Conservation (phyloP, 331 rosid genomes). For the Rosa hybrid region DNA sequence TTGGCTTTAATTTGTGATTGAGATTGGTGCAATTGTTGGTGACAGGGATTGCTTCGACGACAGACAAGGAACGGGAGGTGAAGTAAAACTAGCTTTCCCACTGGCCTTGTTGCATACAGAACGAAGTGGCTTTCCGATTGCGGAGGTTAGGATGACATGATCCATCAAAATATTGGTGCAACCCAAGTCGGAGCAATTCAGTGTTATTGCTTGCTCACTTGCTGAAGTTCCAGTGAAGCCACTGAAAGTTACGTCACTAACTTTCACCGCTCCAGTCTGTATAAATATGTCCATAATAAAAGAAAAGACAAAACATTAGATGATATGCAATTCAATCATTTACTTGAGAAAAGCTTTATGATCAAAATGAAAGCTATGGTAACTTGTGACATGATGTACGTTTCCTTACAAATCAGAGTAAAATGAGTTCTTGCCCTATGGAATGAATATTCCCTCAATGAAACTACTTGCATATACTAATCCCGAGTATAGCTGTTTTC, state of each 20-base stretch:
- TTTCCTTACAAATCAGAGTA: neutral
- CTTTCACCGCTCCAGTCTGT: neutral
- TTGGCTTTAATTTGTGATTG: neutral
- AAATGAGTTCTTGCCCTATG: neutral
- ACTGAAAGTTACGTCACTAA: neutral
- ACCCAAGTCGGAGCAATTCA: neutral
- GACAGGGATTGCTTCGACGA: neutral
- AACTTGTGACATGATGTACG: too few relatives aligned
- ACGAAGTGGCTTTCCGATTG: conserved; percentile 16
- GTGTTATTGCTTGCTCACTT: conserved; percentile 5
- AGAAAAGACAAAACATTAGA: neutral
- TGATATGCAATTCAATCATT: neutral
- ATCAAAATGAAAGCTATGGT: neutral
- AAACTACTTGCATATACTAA: neutral
- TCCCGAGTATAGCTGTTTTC: too few relatives aligned
- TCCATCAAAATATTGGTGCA: conserved; percentile 10
- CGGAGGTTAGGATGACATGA: conserved; percentile 23
- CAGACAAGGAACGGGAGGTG: conserved; percentile 27
- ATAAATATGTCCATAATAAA: neutral
- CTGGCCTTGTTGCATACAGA: conserved; percentile 29
- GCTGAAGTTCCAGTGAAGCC: conserved; percentile 12
- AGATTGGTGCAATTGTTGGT: neutral
- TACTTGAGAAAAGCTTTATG: neutral
- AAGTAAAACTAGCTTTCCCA: conserved; percentile 14
- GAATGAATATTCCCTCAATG: too few relatives aligned